Conservation (phyloP, 1,139 yeast genomes). For the Candida smagusa region DNA sequence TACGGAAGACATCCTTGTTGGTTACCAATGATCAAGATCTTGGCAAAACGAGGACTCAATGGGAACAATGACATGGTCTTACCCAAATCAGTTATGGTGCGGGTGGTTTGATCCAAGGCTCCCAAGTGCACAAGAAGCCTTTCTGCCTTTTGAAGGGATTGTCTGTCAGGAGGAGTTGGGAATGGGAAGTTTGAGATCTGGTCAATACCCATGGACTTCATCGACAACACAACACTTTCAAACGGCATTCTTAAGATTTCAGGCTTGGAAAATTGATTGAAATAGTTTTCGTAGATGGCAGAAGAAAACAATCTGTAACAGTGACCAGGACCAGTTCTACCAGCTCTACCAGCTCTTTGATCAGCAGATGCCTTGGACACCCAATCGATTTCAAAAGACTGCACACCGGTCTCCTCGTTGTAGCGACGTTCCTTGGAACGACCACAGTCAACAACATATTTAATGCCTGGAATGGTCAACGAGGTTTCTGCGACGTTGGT, state of each 20-base stretch:
- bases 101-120: conserved; percentile 58
- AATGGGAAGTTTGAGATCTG: conserved; percentile 90
- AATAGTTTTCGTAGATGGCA: conserved; percentile 89
- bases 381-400: conserved; percentile 91
- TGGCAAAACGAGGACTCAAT: conserved; percentile 88
- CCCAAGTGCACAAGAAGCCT: conserved; percentile 69
- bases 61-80: conserved; percentile 88
- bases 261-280: conserved; percentile 77
- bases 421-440: conserved; percentile 84
- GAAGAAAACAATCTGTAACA: conserved; percentile 91
- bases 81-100: conserved; percentile 71
- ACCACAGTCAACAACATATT: conserved; percentile 95
- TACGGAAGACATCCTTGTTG: conserved; percentile 85
- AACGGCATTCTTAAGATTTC: conserved; percentile 95
- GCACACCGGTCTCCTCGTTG: conserved; percentile 85
- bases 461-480: conserved; percentile 90
- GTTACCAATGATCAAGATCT: conserved; percentile 83
- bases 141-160: conserved; percentile 62
- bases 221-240: conserved; percentile 86
- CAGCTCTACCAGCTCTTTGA: conserved; percentile 97
- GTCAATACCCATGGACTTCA: conserved; percentile 97
- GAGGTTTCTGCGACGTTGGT: conserved; percentile 98
- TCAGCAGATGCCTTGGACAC: conserved; percentile 93
- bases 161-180: conserved; percentile 86
- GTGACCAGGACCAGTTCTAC: conserved; percentile 99